phyloP scores from a whole-genome alignment of 108 stramenopile species.

The Nitzschia sp. region DNA sequence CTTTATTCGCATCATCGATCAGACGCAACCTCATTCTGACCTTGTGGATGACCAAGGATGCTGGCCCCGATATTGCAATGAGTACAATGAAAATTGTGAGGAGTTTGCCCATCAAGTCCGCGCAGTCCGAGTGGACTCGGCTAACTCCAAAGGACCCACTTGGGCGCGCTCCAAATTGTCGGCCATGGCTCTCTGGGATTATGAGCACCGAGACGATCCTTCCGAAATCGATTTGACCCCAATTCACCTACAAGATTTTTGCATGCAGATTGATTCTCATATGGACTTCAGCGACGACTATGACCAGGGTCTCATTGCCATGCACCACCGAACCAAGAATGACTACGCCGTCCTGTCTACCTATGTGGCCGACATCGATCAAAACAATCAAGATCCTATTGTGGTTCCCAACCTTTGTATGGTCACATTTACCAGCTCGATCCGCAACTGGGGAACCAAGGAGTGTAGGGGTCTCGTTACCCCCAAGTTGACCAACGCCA shows the following conservation, averaged over 20 bases:
- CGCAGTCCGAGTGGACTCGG: constrained; percentile 20
- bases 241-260: constrained; percentile 76
- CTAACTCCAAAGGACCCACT: constrained; percentile 43
- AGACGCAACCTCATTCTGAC: constrained; percentile 46
- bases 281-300: constrained; percentile 73
- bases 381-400: constrained; percentile 47
- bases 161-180: constrained; percentile 38
- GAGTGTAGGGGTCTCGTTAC: constrained; percentile 39
- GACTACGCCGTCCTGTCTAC: constrained; percentile 86
- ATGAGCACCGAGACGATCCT: constrained; percentile 23
- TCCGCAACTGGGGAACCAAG: constrained; percentile 71
- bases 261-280: constrained; percentile 86
- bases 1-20: constrained; percentile 63
- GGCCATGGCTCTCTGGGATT: constrained; percentile 42
- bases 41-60: constrained; percentile 40
- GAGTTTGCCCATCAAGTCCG: constrained; percentile 30
- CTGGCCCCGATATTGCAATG: constrained; percentile 30
- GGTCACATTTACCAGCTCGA: constrained; percentile 59
- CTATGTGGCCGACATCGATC: constrained; percentile 73
- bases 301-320: constrained; percentile 61
- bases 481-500: constrained; percentile 69
- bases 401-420: constrained; percentile 74
- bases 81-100: constrained; percentile 37
- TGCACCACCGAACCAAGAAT: constrained; percentile 77
- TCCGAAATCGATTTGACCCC: constrained; percentile 18